Percentiles rank a stretch among this genome's conserved stretches.
Conservation (phyloP, 73 alveolate species). For the Effrenium voratum region DNA sequence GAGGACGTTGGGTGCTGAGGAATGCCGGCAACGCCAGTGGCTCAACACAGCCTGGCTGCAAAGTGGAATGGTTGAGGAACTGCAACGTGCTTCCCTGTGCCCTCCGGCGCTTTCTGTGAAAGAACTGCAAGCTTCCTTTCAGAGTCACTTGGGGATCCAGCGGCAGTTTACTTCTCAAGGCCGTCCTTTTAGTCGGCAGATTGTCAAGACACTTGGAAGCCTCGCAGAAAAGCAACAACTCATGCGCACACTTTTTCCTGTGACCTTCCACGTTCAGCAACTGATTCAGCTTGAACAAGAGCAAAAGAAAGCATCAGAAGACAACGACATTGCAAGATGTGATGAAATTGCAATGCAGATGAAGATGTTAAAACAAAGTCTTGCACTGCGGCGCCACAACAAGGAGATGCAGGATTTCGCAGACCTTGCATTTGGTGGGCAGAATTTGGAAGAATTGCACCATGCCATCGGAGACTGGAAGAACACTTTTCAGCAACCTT, state of each 20-base stretch:
- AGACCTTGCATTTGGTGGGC: not conserved
- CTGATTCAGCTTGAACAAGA: not conserved
- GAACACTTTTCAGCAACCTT: not conserved
- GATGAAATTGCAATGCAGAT: not conserved
- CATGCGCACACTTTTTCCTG: not conserved
- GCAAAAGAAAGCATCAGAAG: not conserved
- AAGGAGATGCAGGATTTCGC: not conserved
- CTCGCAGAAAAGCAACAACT: not conserved
- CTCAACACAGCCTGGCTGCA: not conserved
- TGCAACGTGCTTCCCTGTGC: not conserved
- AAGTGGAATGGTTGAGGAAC: not conserved
- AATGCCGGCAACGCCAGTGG: not conserved
- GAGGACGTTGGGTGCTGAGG: not conserved
- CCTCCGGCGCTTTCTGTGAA: not conserved
- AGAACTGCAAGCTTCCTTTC: not conserved
- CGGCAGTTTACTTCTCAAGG: not conserved
- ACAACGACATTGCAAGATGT: not conserved
- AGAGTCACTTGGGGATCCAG: not conserved
- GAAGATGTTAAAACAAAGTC: not conserved
- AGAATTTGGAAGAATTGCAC: not conserved
- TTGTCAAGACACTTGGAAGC: not conserved
- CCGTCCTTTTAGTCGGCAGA: not conserved
- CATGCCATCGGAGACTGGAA: not conserved
- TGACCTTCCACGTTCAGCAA: not conserved
- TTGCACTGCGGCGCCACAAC: not conserved